Base-by-base conservation (phyloP, 2,329 filamentous ascomycete species). In the Teratosphaeria gauchensis region DNA sequence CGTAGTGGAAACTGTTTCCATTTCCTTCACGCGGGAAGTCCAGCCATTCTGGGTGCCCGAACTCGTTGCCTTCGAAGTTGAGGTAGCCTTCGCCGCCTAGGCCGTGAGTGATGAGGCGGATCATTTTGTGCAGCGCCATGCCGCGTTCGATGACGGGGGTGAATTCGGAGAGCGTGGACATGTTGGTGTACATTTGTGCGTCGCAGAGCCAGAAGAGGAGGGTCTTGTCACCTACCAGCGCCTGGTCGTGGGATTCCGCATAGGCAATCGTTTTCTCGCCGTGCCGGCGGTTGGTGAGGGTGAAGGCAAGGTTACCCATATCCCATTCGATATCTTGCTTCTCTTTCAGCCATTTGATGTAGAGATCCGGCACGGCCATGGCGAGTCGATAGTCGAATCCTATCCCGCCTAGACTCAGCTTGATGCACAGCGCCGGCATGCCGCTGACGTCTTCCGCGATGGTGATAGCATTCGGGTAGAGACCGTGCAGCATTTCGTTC, bases 251-350 rank as follows among this genome's bases (percentile, higher is more conserved):
- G 66, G 90, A 95, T 73, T 99, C 94, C 60, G 89, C 90, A 71
- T 99, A 99, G 3, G 94, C 94, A 69, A 99, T 97, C 0, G 92
- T 96, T 82, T 97, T 97, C 75, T 99, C 94, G 53, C 92, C 92
- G 68, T 97, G 90, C 31, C 94, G 86, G 59, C 94, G 84, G 75
- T 99, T 97, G 24, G 89, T 95, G 60, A 99, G 77, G 0, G 91
- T 96, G 76, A 87, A 92, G 72, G 85, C 86, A 56, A 99, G 88
- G 65, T 82, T 86, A 59, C 83, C 85, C 74, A 99, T 88, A 68
- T 97, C 89, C 94, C 94, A 99, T 9, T 95, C 83, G 62, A 90
- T 80, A 68, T 99, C 94, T 69, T 88, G 82, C 73, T 90, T 85
- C 76, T 99, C 94, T 75, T 99, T 99, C 62, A 97, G 75, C 71